Evolutionary conservation across 2,329 filamentous ascomycete species (phyloP).

Genomic region (Tolypocladium guangdongense): DNA sequence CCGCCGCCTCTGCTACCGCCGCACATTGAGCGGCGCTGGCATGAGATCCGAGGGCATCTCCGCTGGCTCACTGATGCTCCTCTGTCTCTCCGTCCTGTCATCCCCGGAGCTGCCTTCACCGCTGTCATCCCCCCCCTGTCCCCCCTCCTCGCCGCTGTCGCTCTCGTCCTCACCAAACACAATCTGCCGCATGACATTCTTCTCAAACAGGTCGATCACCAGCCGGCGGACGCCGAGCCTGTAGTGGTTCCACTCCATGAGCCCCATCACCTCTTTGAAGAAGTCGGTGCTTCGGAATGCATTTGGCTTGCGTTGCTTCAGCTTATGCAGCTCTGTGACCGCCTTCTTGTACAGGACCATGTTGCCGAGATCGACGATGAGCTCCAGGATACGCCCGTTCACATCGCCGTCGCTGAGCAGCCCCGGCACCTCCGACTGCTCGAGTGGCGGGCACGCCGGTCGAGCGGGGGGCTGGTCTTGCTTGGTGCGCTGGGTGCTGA

Average conservation of each 20-base stretch:
- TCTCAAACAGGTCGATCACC: conserved; percentile 90
- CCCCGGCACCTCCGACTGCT: conserved; percentile 27
- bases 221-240: conserved; percentile 77
- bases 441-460: conserved; percentile 29
- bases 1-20: conserved; percentile 6
- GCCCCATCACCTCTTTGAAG: conserved; percentile 74
- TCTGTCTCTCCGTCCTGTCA: conserved; percentile 46
- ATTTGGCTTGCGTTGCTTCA: conserved; percentile 63
- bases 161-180: conserved; percentile 63
- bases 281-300: conserved; percentile 67
- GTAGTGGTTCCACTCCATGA: conserved; percentile 85
- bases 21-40: conserved; percentile 21
- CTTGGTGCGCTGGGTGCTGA: conserved; percentile 42
- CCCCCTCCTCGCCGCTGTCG: conserved; percentile 44
- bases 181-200: conserved; percentile 72
- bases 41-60: conserved; percentile 22
- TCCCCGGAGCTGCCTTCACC: conserved; percentile 33
- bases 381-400: conserved; percentile 71
- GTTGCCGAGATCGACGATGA: conserved; percentile 82
- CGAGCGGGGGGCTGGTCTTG: conserved; percentile 30
- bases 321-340: conserved; percentile 67
- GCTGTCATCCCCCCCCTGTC: conserved; percentile 54
- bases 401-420: conserved; percentile 50
- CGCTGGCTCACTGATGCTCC: conserved; percentile 37
- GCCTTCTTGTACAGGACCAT: conserved; percentile 86